phyloP scores from a whole-genome alignment of 2,329 filamentous ascomycete species.

The Fusarium praegraminearum region DNA sequence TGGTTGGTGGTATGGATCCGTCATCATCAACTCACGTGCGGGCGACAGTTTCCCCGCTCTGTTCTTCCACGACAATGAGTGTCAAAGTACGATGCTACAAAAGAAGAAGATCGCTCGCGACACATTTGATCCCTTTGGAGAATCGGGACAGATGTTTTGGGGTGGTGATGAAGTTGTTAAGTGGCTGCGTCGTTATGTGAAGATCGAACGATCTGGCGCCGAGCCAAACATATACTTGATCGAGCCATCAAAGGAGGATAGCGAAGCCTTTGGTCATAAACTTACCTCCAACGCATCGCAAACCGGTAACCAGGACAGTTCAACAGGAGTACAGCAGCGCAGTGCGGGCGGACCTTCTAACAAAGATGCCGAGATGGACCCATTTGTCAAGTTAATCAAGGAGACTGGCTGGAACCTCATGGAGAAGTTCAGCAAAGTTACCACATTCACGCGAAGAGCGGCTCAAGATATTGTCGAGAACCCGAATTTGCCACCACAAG shows the following conservation, averaged over 20 bases:
- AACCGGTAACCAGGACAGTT: constrained; percentile 50
- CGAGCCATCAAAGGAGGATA: constrained; percentile 87
- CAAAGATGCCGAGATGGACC: constrained; percentile 85
- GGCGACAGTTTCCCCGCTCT: constrained; percentile 95
- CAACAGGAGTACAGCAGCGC: constrained; percentile 46
- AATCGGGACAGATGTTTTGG: constrained; percentile 92
- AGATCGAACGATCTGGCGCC: constrained; percentile 83
- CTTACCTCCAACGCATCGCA: constrained; percentile 56
- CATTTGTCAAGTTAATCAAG: constrained; percentile 91
- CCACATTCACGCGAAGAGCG: constrained; percentile 91
- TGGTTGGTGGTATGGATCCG: constrained; percentile 98
- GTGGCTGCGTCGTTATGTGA: constrained; percentile 88
- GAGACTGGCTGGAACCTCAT: constrained; percentile 96
- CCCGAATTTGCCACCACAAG: constrained; percentile 88
- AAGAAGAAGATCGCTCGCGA: constrained; percentile 87
- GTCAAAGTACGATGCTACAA: constrained; percentile 93
- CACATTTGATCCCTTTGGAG: constrained; percentile 90
- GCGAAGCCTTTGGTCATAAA: constrained; percentile 79
- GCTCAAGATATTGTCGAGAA: constrained; percentile 94
- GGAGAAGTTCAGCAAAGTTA: constrained; percentile 97
- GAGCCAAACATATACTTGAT: constrained; percentile 94
- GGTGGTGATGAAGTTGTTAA: constrained; percentile 94
- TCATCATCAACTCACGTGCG: constrained; percentile 90
- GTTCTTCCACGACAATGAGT: constrained; percentile 98
- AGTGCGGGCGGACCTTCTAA: constrained; percentile 55